Evolutionary conservation across 139 green algal genomes (phyloP), one percentile per base, ranked within the genome.

Genomic region (Chlorella ohadii): DNA sequence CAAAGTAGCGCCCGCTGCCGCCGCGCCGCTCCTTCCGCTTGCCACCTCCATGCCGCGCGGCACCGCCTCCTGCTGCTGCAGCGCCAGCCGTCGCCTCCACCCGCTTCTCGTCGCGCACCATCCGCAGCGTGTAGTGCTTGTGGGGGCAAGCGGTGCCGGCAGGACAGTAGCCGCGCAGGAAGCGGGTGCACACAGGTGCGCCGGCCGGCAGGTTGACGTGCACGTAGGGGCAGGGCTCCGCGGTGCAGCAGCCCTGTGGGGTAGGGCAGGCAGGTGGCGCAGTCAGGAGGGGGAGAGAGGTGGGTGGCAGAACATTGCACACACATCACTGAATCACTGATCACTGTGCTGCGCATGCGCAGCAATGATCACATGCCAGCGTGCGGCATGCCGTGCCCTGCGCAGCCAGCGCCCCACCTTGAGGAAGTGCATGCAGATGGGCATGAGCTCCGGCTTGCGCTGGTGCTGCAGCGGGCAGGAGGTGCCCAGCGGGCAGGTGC

Each of bases 341-440:
- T n/a, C n/a, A n/a, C n/a, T n/a, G n/a, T n/a, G n/a, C n/a, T n/a
- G n/a, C n/a, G n/a, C 44, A 51, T 51, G 44, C 44, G 7, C 44
- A 51, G n/a, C 9, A 51, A 51, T 9, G 9, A 6, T 9, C 6
- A 6, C 44, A 51, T 51, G 44, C 44, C 44, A 51, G 7, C 44
- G 9, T 51, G 44, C 44, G 9, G 9, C 44, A 51, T 9, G 9
- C 44, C 44, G 44, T 9, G 44, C 44, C 44, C 44, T 51, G 44
- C 33, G n/a, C n/a, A n/a, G n/a, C 55, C 1, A 41, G 33, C 6
- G 61, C 75, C n/a, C 15, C n/a, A 63, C 92, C 90, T 91, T 72
- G 2, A 95, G 86, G 87, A 94, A 95, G 86, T 92, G 92, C 20
- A 82, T 87, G 86, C 93, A 96, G 16, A 91, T 70, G 55, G 93